Evolutionary conservation across 2,329 filamentous ascomycete species (phyloP), one percentile per base, ranked within the genome.

Genomic region (Fusarium burgessii): DNA sequence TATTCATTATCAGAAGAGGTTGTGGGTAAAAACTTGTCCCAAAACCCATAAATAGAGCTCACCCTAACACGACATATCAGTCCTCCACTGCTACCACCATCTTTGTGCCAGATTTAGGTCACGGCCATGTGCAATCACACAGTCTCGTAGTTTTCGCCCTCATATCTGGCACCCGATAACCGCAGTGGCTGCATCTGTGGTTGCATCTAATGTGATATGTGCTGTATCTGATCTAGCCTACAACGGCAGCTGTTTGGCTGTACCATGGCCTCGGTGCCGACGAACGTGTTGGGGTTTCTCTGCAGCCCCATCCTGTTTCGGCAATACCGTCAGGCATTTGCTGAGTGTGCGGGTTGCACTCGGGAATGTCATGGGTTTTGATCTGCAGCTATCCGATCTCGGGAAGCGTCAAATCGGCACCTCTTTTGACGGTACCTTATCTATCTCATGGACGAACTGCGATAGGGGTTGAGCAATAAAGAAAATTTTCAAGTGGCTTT

Each of bases 201-300:
- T 36, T 50, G 35, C 46, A 55, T 33, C 32, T 25, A 47, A 58
- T 32, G 36, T 25, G 47, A 38, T 51, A 25, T 56, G 38, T 45
- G 13, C 55, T 62, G 33, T 41, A 63, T 38, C 43, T 27, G 27
- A 58, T 45, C 45, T 51, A 62, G 42, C 36, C 45, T 43, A 43
- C 58, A 71, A 65, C 29, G 50, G 58, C 50, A 60, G 33, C 45
- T 57, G 50, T 54, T 64, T 56, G 56, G 54, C 54, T 60, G 50
- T 57, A 68, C 68, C 68, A 27, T 71, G 42, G 68, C 29, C 46
- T 71, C 40, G 68, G 63, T 54, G 54, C 60, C 64, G 51, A 71
- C 58, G 68, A 68, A 47, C 43, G 57, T 58, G 51, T 38, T 70
- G 43, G 42, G 62, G 67, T 55, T 69, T 43, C 62, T 62, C 66